Evolutionary conservation across 805 yeast genomes (phyloP), one percentile per base, ranked within the genome.

Genomic region (Metschnikowia drakensbergensis): DNA sequence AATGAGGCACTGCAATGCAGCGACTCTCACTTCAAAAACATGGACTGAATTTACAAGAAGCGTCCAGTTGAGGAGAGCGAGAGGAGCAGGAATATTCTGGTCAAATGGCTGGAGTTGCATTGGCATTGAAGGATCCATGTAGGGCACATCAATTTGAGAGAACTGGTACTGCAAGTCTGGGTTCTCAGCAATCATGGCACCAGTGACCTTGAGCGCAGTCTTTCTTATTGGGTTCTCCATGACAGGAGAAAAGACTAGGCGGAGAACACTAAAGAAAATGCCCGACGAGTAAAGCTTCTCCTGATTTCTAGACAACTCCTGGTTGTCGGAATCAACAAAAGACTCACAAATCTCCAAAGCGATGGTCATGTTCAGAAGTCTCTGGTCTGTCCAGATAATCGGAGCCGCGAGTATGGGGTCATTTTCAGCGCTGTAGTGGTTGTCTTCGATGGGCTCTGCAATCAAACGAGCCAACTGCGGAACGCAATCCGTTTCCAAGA

Each of bases 101-200:
- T 63, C 66, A 37, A 59, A 70, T 1, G 60, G 37, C 46, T 71
- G 75, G 13, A 66, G 53, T 47, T 67, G 75, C 1, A 78, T 47
- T 0, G 83, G 82, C 46, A 80, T 59, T 4, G 84, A 72, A 8
- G 96, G 89, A 59, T 89, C 97, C 47, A 91, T 74, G 61, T 84
- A 88, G 0, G 99, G 99, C 6, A 94, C 97, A 64, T 94, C 98
- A 10, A 92, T 83, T 47, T 82, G 82, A 1, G 89, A 75, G 57
- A 92, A 85, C 49, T 81, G 81, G 10, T 70, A 68, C 64, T 94
- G 99, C 31, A 86, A 76, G 2, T 72, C 78, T 3, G 74, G 65
- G 62, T 90, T 89, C 29, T 81, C 77, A 42, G 83, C 68, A 3
- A 94, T 84, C 30, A 91, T 70, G 53, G 85, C 92, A 1, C 95